These are phyloP conservation scores for Sphenostylis stenocarpa DNA, from an alignment of 306 rosid genomes.

Conservation along the genomic window DNA sequence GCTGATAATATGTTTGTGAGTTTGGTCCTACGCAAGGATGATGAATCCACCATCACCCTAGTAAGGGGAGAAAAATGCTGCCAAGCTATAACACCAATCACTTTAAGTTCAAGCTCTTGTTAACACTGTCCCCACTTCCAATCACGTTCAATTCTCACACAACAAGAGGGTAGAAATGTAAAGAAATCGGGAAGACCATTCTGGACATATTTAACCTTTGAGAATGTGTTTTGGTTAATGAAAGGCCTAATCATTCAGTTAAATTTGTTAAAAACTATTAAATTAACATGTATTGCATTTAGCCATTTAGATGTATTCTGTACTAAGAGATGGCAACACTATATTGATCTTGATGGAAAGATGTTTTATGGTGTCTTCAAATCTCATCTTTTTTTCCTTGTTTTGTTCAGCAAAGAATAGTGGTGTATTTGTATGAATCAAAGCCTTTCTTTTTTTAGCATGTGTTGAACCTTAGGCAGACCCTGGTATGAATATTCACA, in stretches of 20 bases:
- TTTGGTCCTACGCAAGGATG: conserved; percentile 32
- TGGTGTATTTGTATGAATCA: not conserved
- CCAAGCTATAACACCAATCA: conserved; percentile 3
- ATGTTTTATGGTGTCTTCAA: not conserved
- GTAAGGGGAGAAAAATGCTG: conserved; percentile 1
- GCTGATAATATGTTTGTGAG: not conserved
- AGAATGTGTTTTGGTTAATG: not conserved
- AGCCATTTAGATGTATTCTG: not conserved
- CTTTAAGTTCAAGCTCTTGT: not conserved
- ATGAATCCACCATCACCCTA: conserved; percentile 25
- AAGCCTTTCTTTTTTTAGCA: not conserved
- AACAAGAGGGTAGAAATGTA: too few relatives aligned
- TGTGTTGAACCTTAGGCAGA: not conserved
- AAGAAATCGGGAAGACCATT: not conserved
- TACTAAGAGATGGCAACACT: not conserved
- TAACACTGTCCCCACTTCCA: not conserved
- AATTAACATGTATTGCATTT: not conserved
- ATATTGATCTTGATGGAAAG: not conserved
- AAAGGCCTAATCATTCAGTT: not conserved
- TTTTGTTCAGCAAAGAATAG: not conserved
- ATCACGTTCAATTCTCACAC: not conserved
- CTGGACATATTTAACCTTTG: not conserved
- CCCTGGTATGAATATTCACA: not conserved
- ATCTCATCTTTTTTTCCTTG: not conserved
- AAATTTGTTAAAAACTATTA: too few relatives aligned